phyloP scores from a whole-genome alignment of 1,284 basidiomycete species.

The Microbotryum intermedium region DNA sequence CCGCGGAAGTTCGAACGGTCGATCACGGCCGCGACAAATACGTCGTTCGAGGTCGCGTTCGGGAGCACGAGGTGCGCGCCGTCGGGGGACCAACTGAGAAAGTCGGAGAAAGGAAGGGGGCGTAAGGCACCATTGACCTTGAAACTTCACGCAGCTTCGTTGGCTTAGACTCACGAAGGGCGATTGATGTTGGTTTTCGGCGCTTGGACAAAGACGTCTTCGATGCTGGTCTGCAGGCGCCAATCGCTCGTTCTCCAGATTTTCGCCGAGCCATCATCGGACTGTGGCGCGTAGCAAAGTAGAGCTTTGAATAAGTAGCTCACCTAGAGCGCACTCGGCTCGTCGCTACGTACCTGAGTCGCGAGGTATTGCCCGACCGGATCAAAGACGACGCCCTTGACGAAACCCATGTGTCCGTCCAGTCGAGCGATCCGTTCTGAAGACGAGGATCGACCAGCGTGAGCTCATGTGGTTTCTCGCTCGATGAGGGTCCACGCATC shows the following conservation, averaged over 20 bases:
- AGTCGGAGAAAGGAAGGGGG: neutral
- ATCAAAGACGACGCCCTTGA: conserved; percentile 98
- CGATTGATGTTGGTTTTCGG: conserved; percentile 89
- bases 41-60: conserved; percentile 94
- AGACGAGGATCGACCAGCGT: too few species aligned
- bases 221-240: conserved; percentile 71
- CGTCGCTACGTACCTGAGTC: conserved; percentile 48
- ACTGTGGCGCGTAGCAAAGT: conserved; percentile 47
- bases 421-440: conserved; percentile 72
- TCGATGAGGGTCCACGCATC: too few species aligned
- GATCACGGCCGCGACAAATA: conserved; percentile 94
- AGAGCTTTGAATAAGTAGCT: neutral
- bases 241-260: conserved; percentile 94
- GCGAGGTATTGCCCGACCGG: conserved; percentile 93
- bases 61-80: conserved; percentile 95
- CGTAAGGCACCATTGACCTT: too few species aligned
- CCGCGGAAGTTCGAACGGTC: conserved; percentile 64
- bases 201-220: conserved; percentile 83
- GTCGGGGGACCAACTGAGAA: conserved; percentile 86
- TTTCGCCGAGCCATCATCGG: conserved; percentile 90
- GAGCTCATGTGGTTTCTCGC: too few species aligned
- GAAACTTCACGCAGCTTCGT: too few species aligned
- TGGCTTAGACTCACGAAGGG: conserved; percentile 69
- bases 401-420: conserved; percentile 86
- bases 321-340: neutral